Evolutionary conservation across 2,329 filamentous ascomycete genomes (phyloP).

Genomic region (Fusarium tupiense): DNA sequence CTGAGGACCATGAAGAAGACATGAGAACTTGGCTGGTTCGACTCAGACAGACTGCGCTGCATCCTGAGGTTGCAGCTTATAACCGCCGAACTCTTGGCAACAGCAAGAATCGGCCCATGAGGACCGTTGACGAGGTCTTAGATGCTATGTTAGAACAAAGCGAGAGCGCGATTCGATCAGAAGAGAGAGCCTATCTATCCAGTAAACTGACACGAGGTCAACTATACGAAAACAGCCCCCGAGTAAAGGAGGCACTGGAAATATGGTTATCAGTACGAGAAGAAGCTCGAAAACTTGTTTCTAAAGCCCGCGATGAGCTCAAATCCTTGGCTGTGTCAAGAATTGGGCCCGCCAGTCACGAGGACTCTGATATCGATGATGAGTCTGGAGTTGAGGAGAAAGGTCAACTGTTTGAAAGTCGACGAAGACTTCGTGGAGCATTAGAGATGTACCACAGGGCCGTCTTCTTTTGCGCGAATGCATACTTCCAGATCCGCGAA

Average conservation of each 20-base stretch:
- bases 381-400: slow-evolving; percentile 48
- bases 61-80: slow-evolving; percentile 80
- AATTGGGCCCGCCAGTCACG: background rate
- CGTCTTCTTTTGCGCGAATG: slow-evolving; percentile 85
- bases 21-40: slow-evolving; percentile 85
- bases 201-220: slow-evolving; percentile 77
- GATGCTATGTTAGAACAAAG: slow-evolving; percentile 92
- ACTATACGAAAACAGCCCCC: slow-evolving; percentile 77
- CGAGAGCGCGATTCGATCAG: slow-evolving; percentile 70
- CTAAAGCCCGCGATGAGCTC: slow-evolving; percentile 72
- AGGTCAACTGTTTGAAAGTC: slow-evolving; percentile 64
- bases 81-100: slow-evolving; percentile 72
- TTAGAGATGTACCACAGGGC: slow-evolving; percentile 85
- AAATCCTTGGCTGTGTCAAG: slow-evolving; percentile 53
- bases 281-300: slow-evolving; percentile 63
- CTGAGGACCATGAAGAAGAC: slow-evolving; percentile 69
- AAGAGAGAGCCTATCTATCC: slow-evolving; percentile 74
- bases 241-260: slow-evolving; percentile 72
- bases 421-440: slow-evolving; percentile 73
- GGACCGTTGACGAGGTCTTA: slow-evolving; percentile 87
- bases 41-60: slow-evolving; percentile 83
- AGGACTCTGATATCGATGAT: slow-evolving; percentile 42
- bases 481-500: slow-evolving; percentile 83
- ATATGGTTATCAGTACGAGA: slow-evolving; percentile 72
- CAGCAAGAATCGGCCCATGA: slow-evolving; percentile 71